Evolutionary conservation across 495 filamentous ascomycete species (phyloP), one percentile per base, ranked within the genome.

Genomic region (Penicillium bialowiezense): DNA sequence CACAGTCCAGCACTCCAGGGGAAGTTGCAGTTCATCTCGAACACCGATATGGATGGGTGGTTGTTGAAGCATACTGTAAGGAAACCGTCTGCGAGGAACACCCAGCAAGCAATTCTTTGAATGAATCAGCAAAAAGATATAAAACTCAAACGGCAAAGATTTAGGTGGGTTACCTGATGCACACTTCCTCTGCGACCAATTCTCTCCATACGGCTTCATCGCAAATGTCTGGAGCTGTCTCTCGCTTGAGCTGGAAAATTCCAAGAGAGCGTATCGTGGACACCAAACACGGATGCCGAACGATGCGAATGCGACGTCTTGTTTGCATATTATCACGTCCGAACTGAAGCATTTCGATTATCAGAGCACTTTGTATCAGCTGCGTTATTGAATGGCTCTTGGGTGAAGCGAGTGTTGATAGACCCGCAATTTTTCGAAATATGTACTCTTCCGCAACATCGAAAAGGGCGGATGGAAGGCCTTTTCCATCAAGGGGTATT

Each of bases 321-420:
- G 64, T 69, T 21, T 60, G 49, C 29, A 62, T 45, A 43, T 61
- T 54, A 23, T 69, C 68, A 15, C 64, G 63, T 12, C 63, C 62
- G 41, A 69, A 70, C 35, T 72, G 69, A 20, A 72, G 60, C 64
- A 72, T 71, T 39, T 70, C 67, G 15, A 71, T 68, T 7, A 72
- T 69, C 0, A 72, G 51, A 18, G 67, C 67, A 28, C 58, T 59
- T 50, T 72, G 69, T 7, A 72, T 47, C 13, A 63, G 24, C 26
- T 72, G 65, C 2, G 71, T 50, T 2, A 53, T 62, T 2, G 62
- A 41, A 5, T 43, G 47, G 14, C 64, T 52, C 14, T 48, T 53
- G 1, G 52, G 36, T 1, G 46, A 34, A 14, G 49, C 18, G 7
- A 34, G 13, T 4, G 50, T 50, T 9, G 62, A 63, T 21, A 68